Base-by-base conservation (phyloP, 208 protist species). In the Leishmania tarentolae region DNA sequence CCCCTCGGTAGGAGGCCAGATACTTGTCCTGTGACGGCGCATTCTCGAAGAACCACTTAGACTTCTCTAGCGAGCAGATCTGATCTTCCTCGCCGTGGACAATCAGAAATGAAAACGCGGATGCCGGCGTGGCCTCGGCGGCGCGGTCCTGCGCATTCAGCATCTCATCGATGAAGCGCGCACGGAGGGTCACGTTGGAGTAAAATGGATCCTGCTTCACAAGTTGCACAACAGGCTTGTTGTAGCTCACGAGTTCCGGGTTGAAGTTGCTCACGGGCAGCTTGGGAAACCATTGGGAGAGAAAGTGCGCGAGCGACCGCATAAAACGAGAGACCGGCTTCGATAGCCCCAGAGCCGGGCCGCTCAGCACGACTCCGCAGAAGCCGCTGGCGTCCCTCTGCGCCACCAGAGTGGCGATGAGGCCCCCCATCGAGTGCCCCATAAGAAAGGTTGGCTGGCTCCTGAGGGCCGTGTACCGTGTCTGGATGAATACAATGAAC, bases 351-450 rank as follows among this genome's bases (percentile, higher is more conserved):
- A 92, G 61, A 21, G 89, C 91, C 0, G 92, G 92, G 40, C 91
- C 92, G 76, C 91, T 94, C 6, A 96, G 88, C 1, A 96, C 75
- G 46, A 96, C 90, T 15, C 79, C 87, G 42, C 72, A 66, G 46
- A 86, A 91, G 37, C 37, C 76, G 3, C 42, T 75, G 7, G 70
- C 74, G 17, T 88, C 83, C 28, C 91, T 88, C 57, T 90, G 68
- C 19, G 91, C 89, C 46, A 92, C 83, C n/a, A 85, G 86, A 24
- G 82, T 83, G 7, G 88, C 69, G 65, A 96, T 94, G 31, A 96
- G 83, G 3, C 92, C 92, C 8, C 92, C 92, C 92, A 96, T 96
- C 50, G 92, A 96, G 78, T 96, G 92, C 13, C 92, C 92, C 44
- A 96, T 52, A 40, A 96, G 84, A 71, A 91, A 91, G n/a, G 80